A percentile compares a stretch with the other conserved stretches of the same genome.
These are phyloP conservation scores for Amphibolis antarctica DNA, from an alignment of 106 monocot species.

Conservation along the genomic window DNA sequence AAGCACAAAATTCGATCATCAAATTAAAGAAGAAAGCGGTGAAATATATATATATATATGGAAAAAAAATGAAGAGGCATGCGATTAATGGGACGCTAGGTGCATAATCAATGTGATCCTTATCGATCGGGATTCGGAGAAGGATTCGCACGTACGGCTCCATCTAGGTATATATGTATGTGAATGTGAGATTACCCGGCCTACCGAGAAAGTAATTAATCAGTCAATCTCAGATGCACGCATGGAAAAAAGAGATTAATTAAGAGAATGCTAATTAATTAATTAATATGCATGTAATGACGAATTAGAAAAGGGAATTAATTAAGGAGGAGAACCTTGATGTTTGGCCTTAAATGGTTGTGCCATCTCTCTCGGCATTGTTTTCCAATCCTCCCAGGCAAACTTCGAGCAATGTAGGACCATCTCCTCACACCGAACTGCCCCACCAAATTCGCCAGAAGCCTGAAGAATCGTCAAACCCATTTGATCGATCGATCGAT, in stretches of 20 bases:
- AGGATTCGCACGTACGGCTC: no score
- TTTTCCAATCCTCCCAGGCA: slow-evolving; percentile 64
- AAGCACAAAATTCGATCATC: background rate
- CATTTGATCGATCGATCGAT: no score
- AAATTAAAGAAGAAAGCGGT: background rate
- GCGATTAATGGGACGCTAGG: no score
- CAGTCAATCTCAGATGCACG: no score
- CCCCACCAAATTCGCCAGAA: slow-evolving; percentile 47
- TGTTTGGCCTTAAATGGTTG: slow-evolving; percentile 84
- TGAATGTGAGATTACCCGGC: no score
- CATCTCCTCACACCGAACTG: slow-evolving; percentile 59
- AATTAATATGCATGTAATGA: no score
- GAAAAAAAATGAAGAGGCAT: no score
- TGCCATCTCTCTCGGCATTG: slow-evolving; percentile 94
- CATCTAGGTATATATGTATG: no score
- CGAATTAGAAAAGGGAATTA: background rate
- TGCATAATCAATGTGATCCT: no score
- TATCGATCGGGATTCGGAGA: background rate
- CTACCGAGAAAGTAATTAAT: no score
- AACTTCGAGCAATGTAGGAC: slow-evolving; percentile 54
- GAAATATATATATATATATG: background rate
- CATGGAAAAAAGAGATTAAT: no score
- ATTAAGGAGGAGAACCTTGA: slow-evolving; percentile 36
- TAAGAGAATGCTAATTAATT: no score
- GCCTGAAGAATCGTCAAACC: slow-evolving; percentile 19